Percentiles rank a stretch among this genome's conserved stretches.
These are phyloP conservation scores for Massariosphaeria phaeospora DNA, from an alignment of 495 filamentous ascomycete genomes.

Conservation along the genomic window DNA sequence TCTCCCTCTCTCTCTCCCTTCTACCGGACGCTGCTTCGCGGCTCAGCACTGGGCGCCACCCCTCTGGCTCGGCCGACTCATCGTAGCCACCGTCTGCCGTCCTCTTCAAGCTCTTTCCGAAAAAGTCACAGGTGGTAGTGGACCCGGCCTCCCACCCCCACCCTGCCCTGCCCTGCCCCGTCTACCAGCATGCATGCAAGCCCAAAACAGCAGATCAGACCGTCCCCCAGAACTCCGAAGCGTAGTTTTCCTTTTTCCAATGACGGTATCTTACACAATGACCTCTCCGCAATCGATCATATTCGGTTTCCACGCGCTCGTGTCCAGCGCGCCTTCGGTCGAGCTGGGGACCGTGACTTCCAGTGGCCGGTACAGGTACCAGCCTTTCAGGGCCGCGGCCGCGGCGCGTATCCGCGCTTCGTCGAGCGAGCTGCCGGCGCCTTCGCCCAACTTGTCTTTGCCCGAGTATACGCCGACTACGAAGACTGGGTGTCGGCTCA, in stretches of 20 bases:
- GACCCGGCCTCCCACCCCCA: not conserved
- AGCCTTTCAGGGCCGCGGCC: constrained; percentile 77
- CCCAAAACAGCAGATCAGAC: not conserved
- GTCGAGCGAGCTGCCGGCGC: constrained; percentile 64
- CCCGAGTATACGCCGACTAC: constrained; percentile 93
- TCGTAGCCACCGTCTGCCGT: no score
- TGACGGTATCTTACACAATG: constrained; percentile 53
- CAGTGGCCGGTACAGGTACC: constrained; percentile 89
- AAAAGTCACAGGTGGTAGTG: no score
- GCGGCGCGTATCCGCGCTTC: constrained; percentile 73
- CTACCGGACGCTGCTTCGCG: no score
- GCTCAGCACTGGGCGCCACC: no score
- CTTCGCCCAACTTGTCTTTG: constrained; percentile 83
- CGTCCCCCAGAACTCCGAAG: constrained; percentile 10
- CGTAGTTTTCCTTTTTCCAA: not conserved
- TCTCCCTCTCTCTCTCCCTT: no score
- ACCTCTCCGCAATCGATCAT: constrained; percentile 89
- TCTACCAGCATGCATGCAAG: no score
- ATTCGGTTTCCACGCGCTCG: constrained; percentile 67
- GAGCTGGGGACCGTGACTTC: constrained; percentile 72
- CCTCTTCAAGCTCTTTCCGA: no score
- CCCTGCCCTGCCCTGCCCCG: not conserved
- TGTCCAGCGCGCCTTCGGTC: constrained; percentile 53
- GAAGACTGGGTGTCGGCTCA: constrained; percentile 77
- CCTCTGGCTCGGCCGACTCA: no score